These are phyloP conservation scores for Cladosporium sp. DNA, from an alignment of 2,329 filamentous ascomycete species.

Conservation along the genomic window DNA sequence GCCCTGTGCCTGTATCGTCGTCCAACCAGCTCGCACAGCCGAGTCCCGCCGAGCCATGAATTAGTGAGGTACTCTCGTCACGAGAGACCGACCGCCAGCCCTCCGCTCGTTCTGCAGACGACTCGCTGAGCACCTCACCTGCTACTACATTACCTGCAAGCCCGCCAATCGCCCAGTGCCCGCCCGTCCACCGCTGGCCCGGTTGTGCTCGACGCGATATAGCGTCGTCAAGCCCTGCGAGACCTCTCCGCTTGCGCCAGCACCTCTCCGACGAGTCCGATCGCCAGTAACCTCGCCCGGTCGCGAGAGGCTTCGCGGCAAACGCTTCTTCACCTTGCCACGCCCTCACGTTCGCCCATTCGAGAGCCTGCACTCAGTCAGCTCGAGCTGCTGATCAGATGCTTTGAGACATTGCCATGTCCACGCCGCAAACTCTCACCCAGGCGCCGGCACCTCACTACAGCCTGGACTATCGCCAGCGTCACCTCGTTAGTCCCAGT, in stretches of 20 bases:
- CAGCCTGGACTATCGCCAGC: constrained; percentile 27
- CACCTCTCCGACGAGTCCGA: constrained; percentile 3
- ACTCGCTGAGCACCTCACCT: not conserved
- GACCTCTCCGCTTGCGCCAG: constrained; percentile 6
- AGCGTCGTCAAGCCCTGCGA: constrained; percentile 6
- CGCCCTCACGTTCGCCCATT: not conserved
- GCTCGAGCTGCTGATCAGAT: constrained; percentile 12
- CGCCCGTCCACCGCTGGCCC: not conserved
- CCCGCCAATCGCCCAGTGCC: not conserved
- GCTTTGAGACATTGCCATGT: constrained; percentile 23
- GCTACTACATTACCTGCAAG: not conserved
- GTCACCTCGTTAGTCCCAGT: constrained; percentile 25
- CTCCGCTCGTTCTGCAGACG: not conserved
- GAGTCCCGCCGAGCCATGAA: constrained; percentile 7
- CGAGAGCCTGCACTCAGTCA: constrained; percentile 3
- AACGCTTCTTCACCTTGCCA: not conserved
- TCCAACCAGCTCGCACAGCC: constrained; percentile 6
- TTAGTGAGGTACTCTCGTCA: constrained; percentile 8
- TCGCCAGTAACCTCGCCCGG: not conserved
- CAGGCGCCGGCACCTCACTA: constrained; percentile 29
- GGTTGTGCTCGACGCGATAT: not conserved
- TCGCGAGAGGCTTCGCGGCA: not conserved
- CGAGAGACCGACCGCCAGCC: constrained; percentile 3
- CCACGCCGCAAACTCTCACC: constrained; percentile 29
- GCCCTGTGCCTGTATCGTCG: not conserved